These are phyloP conservation scores for Aspergillus thermomutatus DNA, from an alignment of 2,329 filamentous ascomycete species.

Conservation along the genomic window DNA sequence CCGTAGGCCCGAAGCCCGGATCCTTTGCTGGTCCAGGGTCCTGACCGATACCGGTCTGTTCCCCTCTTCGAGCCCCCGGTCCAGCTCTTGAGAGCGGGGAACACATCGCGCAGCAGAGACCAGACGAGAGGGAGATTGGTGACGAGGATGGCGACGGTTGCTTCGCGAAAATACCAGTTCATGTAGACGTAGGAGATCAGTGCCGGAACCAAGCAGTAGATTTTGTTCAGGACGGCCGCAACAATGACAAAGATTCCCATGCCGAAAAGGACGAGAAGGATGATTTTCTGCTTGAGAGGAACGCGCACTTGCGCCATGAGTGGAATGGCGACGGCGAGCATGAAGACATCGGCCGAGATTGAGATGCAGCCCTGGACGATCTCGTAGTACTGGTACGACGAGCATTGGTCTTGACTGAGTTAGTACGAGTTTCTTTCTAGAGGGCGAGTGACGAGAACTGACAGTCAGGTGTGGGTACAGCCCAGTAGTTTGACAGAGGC, in stretches of 20 bases:
- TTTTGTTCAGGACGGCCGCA: conserved; percentile 49
- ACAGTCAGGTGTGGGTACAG: conserved; percentile 43
- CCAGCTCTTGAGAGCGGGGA: conserved; percentile 42
- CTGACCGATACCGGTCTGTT: conserved; percentile 33
- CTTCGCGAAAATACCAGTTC: conserved; percentile 49
- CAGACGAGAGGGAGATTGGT: conserved; percentile 52
- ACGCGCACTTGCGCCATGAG: conserved; percentile 40
- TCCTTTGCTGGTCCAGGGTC: conserved; percentile 29
- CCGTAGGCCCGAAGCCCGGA: conserved; percentile 27
- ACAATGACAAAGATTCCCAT: conserved; percentile 48
- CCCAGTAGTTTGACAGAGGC: conserved; percentile 51
- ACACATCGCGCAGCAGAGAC: conserved; percentile 50
- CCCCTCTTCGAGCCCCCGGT: conserved; percentile 34
- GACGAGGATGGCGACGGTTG: conserved; percentile 45
- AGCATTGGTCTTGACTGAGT: conserved; percentile 37
- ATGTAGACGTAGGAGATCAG: conserved; percentile 43
- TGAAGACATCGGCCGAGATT: conserved; percentile 43
- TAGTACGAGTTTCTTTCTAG: not conserved
- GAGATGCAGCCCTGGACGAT: conserved; percentile 46
- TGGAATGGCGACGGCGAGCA: conserved; percentile 44
- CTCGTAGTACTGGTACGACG: conserved; percentile 44
- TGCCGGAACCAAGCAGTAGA: conserved; percentile 44
- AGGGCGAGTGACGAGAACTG: conserved; percentile 4
- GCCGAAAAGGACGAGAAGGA: conserved; percentile 41
- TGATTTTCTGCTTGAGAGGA: conserved; percentile 42